A percentile compares a stretch with the other conserved stretches of the same genome.
These are phyloP conservation scores for Tagetes erecta DNA, from an alignment of 129 eudicot species.

Conservation along the genomic window DNA sequence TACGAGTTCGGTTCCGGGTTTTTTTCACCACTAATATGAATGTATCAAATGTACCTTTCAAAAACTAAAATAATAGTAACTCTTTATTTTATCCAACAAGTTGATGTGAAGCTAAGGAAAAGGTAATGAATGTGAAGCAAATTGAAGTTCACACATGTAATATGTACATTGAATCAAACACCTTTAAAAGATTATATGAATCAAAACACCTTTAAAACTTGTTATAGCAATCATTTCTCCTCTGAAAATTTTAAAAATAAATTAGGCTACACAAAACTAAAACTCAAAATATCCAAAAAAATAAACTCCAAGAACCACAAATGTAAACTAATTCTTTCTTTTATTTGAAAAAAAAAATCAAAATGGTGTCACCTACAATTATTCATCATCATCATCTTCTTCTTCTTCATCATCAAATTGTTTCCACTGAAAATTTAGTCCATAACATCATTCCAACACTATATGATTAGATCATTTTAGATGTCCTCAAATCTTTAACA, in stretches of 20 bases:
- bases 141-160: no score
- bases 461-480: constrained; percentile 43
- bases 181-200: no score
- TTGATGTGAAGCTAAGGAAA: no score
- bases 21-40: no score
- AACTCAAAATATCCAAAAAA: not conserved
- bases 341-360: constrained; percentile 17
- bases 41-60: no score
- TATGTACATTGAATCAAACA: no score
- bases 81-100: no score
- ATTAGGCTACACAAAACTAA: constrained; percentile 9
- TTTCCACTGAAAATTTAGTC: constrained; percentile 19
- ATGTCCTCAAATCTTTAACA: constrained; percentile 28
- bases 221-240: constrained; percentile 9
- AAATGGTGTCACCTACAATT: constrained; percentile 35
- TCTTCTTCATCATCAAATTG: constrained; percentile 19
- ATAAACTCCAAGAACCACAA: constrained; percentile 20
- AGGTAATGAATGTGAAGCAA: no score
- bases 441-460: not conserved
- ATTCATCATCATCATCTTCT: constrained; percentile 39
- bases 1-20: no score
- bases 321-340: constrained; percentile 11
- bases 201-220: no score
- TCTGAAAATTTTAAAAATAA: not conserved
- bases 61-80: no score